Evolutionary conservation across 352 stramenopile species (phyloP), one percentile per base, ranked within the genome.

Genomic region (Pythium guiyangense): DNA sequence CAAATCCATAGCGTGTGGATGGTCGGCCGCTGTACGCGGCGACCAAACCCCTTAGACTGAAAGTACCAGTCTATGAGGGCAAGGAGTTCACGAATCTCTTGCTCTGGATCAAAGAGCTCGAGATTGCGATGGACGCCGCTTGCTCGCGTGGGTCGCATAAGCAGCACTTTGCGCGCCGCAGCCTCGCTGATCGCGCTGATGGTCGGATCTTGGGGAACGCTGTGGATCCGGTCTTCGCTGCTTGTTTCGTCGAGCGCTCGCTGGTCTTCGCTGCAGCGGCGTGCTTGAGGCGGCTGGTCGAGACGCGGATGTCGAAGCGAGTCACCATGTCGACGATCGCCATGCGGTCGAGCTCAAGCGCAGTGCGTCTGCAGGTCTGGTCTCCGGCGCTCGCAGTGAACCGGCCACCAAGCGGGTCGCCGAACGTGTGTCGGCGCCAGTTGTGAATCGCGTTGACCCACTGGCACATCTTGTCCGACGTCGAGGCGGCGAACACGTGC

Each of bases 391-490:
- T 67, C 27, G 52, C 31, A 40, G 57, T 59, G 45, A 51, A 60
- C n/a, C 62, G 67, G 64, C 52, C 31, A 3, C 34, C 52, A 10
- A 64, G 67, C 1, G 80, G 74, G 52, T 85, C 79, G 49, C 82
- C 62, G 48, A 92, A 92, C 27, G 73, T 66, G 43, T 87, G 79
- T 15, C 79, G 70, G 43, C 70, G 65, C 82, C 82, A 92, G 62
- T 88, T 90, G 57, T 86, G 74, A 56, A 92, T 77, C 9, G 74
- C 76, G 43, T 84, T 84, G 49, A 71, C 64, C 82, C 82, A 92
- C 50, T 69, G 71, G 39, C 66, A 73, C 77, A 90, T 89, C 34
- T 60, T 70, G 31, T 79, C 74, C 31, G 66, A 68, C 34, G 73
- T 74, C 27, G 73, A 66, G 12, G 82, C 76, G 1, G 77, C 82